Evolutionary conservation across 1,284 basidiomycete species (phyloP).

Genomic region (Sporisorium exsertum): DNA sequence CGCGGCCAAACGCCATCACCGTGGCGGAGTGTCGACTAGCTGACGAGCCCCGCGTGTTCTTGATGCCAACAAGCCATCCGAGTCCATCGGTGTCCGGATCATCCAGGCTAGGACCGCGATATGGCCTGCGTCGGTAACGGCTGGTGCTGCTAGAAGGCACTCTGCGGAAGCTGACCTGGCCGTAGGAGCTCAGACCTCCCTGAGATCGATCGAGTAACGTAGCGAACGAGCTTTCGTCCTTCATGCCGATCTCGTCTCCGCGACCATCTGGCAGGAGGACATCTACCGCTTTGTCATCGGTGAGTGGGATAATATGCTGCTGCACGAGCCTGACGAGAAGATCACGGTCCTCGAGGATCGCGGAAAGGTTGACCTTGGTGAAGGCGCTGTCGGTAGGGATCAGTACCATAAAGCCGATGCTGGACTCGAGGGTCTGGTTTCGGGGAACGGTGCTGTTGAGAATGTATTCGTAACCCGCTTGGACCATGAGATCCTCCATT

Average conservation of each 20-base stretch:
- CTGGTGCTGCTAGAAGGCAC: slow-evolving; percentile 11
- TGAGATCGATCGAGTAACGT: slow-evolving; percentile 55
- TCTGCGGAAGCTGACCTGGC: slow-evolving; percentile 57
- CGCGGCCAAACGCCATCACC: slow-evolving; percentile 83
- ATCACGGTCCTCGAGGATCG: slow-evolving; percentile 74
- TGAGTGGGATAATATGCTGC: slow-evolving; percentile 85
- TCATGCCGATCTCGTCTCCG: slow-evolving; percentile 42
- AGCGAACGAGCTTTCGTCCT: slow-evolving; percentile 45
- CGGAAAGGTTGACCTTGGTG: slow-evolving; percentile 85
- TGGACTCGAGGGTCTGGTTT: slow-evolving; percentile 10
- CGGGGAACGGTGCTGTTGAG: slow-evolving; percentile 78
- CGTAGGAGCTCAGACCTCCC: slow-evolving; percentile 57
- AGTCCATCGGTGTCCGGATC: slow-evolving; percentile 70
- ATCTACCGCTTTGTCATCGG: slow-evolving; percentile 55
- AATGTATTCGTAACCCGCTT: slow-evolving; percentile 79
- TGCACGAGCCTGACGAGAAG: slow-evolving; percentile 78
- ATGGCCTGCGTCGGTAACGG: slow-evolving; percentile 6
- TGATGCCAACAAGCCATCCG: slow-evolving; percentile 85
- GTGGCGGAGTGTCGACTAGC: slow-evolving; percentile 79
- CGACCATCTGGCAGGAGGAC: slow-evolving; percentile 35
- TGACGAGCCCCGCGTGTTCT: slow-evolving; percentile 82
- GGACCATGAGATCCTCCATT: slow-evolving; percentile 81
- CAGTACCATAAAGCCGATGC: slow-evolving; percentile 72
- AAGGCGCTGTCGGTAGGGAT: slow-evolving; percentile 93
- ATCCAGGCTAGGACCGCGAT: neutral